Evolutionary conservation across 495 filamentous ascomycete genomes (phyloP), one percentile per base, ranked within the genome.

Genomic region (Cercophora samala): DNA sequence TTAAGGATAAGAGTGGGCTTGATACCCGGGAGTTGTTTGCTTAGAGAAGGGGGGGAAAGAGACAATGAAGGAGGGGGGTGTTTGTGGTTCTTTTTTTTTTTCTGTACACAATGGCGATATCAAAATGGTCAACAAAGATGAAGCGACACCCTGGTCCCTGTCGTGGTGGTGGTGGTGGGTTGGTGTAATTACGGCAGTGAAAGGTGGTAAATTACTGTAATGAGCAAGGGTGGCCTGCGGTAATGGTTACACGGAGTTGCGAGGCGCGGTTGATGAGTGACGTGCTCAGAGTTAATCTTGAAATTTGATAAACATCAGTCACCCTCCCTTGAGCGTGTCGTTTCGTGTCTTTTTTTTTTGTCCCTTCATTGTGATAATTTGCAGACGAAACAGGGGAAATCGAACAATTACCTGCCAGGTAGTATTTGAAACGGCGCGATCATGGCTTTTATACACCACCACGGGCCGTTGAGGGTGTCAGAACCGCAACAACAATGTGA

Each of bases 11-110:
- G 68, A 87, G 89, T 79, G 89, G 88, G 69, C 79, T 98, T 75
- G 95, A 97, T 79, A 90, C 89, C 66, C 85, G 85, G 66, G 83
- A 89, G 67, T 78, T 99, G 56, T 99, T 97, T 83, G 88, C 88
- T 75, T 97, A 76, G 80, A 63, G 37, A 2, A 76, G 80, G 63
- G 37, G 9, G 37, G 29, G 29, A 32, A 32, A 8, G 8, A 32
- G 3, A 8, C 4, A 32, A 32, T 32, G 29, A 32, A 8, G 29
- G n/a, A n/a, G n/a, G n/a, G n/a, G n/a, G n/a, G n/a, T n/a, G n/a
- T n/a, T n/a, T n/a, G n/a, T n/a, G n/a, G 26, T 29, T 4, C 37
- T 46, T 17, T 46, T 46, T 9, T 46, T 9, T 46, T 18, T 46
- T 17, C 15, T 46, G 37, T 46, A 46, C 37, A 17, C 9, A 11